Evolutionary conservation across 331 rosid species (phyloP).

Genomic region (Dryas integrifolia): DNA sequence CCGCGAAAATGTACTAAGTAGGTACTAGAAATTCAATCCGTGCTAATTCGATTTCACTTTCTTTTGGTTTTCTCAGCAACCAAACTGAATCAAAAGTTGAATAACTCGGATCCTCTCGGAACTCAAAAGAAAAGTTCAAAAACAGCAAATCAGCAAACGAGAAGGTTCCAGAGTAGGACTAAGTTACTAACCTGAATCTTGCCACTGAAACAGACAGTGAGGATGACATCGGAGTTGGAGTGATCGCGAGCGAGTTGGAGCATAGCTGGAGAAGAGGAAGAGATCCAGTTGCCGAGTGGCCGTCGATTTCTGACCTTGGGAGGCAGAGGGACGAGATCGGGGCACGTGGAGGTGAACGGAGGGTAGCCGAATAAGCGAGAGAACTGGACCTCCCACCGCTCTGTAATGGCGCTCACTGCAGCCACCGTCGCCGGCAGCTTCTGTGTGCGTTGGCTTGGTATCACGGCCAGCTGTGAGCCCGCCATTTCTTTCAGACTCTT

Average conservation of each 20-base stretch:
- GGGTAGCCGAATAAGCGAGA: conserved; percentile 70
- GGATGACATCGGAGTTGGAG: conserved; percentile 41
- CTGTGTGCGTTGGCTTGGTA: conserved; percentile 19
- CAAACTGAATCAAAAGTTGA: conserved; percentile 7
- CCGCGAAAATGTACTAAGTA: neutral
- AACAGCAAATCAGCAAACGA: neutral
- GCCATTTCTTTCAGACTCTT: conserved; percentile 48
- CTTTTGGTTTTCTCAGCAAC: neutral
- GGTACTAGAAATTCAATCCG: neutral
- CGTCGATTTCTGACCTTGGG: conserved; percentile 37
- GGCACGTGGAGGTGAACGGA: conserved; percentile 29
- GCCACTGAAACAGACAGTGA: conserved; percentile 45
- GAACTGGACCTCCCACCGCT: conserved; percentile 71
- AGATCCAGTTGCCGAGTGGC: conserved; percentile 70
- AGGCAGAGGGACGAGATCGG: conserved; percentile 56
- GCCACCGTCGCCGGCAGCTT: conserved; percentile 6
- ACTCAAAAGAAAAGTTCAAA: neutral
- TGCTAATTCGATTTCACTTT: neutral
- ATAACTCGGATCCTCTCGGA: neutral
- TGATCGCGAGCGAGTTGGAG: conserved; percentile 40
- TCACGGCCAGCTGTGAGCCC: conserved; percentile 38
- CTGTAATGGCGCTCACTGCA: conserved; percentile 24
- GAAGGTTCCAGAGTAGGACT: neutral
- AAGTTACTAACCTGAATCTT: conserved; percentile 40
- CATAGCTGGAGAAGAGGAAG: conserved; percentile 54